Evolutionary conservation across 768 basidiomycete genomes (phyloP).

Genomic region (Russula lepida): DNA sequence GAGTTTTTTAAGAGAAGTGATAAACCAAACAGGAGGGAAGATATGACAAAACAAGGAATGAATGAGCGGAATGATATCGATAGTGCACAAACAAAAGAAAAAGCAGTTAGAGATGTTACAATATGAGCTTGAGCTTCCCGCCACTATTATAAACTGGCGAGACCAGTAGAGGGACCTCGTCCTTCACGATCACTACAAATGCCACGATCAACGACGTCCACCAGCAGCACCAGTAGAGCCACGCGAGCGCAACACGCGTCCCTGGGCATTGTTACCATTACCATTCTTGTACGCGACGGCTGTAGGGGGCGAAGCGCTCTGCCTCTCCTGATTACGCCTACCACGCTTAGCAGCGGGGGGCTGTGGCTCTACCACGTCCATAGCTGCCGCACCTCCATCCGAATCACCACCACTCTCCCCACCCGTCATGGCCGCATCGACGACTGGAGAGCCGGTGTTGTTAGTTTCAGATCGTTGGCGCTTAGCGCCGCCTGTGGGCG

Average conservation of each 20-base stretch:
- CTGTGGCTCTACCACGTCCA: too few relatives aligned
- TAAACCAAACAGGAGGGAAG: background rate
- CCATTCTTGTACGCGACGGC: background rate
- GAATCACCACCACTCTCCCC: background rate
- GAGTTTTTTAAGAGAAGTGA: background rate
- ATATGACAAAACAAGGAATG: background rate
- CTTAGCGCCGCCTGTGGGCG: background rate
- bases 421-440: constrained; percentile 6
- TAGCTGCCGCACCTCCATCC: background rate
- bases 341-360: constrained; percentile 4
- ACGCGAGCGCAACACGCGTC: constrained; percentile 8
- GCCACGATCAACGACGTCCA: background rate
- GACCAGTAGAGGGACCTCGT: background rate
- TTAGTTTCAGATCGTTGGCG: background rate
- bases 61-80: background rate
- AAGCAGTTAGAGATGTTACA: background rate
- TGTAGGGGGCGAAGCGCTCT: background rate
- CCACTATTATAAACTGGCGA: background rate
- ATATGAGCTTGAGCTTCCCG: background rate
- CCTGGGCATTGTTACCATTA: background rate
- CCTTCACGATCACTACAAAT: background rate
- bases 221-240: background rate
- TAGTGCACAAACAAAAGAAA: background rate
- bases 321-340: background rate
- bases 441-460: background rate